Evolutionary conservation across 2,329 filamentous ascomycete species (phyloP), one percentile per base, ranked within the genome.

Genomic region (Xylariomycetidae sp.): DNA sequence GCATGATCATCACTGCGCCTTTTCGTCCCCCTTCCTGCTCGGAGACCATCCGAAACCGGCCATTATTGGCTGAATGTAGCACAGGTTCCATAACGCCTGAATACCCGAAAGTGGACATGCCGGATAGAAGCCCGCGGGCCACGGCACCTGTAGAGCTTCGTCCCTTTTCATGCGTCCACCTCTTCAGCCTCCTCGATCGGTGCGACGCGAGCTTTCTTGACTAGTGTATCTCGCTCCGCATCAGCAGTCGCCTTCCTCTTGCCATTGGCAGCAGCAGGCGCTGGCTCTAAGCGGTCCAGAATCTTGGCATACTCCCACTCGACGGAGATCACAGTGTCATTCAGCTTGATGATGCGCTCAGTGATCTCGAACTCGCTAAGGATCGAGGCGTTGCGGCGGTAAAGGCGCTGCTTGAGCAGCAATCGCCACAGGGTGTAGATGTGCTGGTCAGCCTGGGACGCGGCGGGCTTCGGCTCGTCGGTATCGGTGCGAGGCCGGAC

Each of bases 321-420:
- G 12, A 90, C 81, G 29, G 72, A 74, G 12, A 70, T 64, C 15
- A 88, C 63, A 0, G 81, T 82, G 45, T 82, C 73, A 31, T 85
- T 74, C 4, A 93, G 65, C 64, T 82, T 86, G 37, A 84, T 73
- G 6, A 83, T 74, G 22, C 83, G 72, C 56, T 90, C 84, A 0
- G 63, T 56, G 5, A 66, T 64, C 34, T 86, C 82, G 25, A 90
- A 61, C 57, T 89, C 80, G 23, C 74, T 72, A 10, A 93, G 67
- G 3, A 74, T 60, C 46, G 89, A 81, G 37, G 71, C 72, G 51
- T 92, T 90, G 48, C 87, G 82, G 27, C 74, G 70, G 54, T 85
- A 88, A 4, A 93, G 65, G 22, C 86, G 68, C 49, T 85, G 74
- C 62, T 92, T 92, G n/a, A 82, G 76, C 25, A 85, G 66, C 16